phyloP scores from a whole-genome alignment of 2,329 filamentous ascomycete species.

The Sporothrix brasiliensis region DNA sequence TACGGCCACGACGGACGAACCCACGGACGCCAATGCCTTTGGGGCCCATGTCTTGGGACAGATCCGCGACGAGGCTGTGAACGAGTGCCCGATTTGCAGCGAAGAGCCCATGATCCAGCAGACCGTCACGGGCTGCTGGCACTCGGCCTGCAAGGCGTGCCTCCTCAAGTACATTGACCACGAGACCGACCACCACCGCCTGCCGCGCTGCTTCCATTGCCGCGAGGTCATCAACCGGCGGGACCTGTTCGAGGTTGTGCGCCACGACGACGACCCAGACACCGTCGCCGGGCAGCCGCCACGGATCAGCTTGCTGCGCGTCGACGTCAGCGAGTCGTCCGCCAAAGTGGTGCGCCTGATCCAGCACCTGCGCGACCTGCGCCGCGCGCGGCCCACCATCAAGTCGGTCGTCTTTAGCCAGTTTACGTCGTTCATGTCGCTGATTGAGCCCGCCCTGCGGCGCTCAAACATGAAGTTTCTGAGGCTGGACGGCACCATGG shows the following conservation, averaged over 20 bases:
- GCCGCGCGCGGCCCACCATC: constrained; percentile 65
- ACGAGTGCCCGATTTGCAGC: constrained; percentile 91
- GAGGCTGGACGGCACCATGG: constrained; percentile 89
- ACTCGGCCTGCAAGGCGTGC: constrained; percentile 93
- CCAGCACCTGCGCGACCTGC: constrained; percentile 69
- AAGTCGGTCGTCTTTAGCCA: constrained; percentile 97
- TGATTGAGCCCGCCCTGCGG: constrained; percentile 80
- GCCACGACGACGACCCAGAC: constrained; percentile 65
- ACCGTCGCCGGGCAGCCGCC: constrained; percentile 46
- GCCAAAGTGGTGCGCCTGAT: constrained; percentile 86
- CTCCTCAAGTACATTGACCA: constrained; percentile 88
- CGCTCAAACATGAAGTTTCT: constrained; percentile 74
- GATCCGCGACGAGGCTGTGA: constrained; percentile 84
- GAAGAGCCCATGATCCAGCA: constrained; percentile 96
- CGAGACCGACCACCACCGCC: constrained; percentile 72
- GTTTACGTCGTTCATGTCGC: constrained; percentile 92
- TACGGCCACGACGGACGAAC: constrained; percentile 66
- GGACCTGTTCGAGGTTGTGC: constrained; percentile 90
- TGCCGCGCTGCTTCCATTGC: constrained; percentile 88
- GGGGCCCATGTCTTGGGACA: constrained; percentile 86
- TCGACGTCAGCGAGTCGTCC: constrained; percentile 70
- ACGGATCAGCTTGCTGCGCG: constrained; percentile 62
- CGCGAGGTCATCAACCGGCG: constrained; percentile 77
- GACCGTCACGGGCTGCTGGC: constrained; percentile 94
- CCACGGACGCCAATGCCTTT: constrained; percentile 69